Percentiles rank a stretch among this genome's conserved stretches.
phyloP scores from a whole-genome alignment of 78 protist species.

The Anaeramoeba ignava region DNA sequence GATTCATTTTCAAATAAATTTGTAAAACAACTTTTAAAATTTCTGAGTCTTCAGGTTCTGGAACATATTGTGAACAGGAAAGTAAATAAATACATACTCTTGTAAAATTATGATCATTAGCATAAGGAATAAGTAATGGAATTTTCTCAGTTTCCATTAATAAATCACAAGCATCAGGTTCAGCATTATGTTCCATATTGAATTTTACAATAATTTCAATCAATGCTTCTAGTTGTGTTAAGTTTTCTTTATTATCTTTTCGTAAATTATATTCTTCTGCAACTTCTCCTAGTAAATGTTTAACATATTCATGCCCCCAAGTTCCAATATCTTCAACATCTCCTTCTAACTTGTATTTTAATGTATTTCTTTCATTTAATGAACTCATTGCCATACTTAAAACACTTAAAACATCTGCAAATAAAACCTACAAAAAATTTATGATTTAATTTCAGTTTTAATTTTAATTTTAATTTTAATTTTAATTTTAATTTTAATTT shows the following conservation, averaged over 20 bases:
- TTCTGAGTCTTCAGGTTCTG: conserved; percentile 62
- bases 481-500: no score
- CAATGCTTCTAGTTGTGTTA: conserved; percentile 9
- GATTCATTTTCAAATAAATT: neutral
- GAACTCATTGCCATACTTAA: conserved; percentile 74
- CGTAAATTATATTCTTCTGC: conserved; percentile 42
- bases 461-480: no score
- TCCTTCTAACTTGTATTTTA: conserved; percentile 60
- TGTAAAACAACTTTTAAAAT: conserved; percentile 26
- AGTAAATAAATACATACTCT: conserved; percentile 70
- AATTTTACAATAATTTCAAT: conserved; percentile 70
- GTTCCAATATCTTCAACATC: conserved; percentile 37
- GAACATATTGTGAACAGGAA: conserved; percentile 51
- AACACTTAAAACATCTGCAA: conserved; percentile 78
- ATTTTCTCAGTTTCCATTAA: conserved; percentile 50
- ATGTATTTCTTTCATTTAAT: conserved; percentile 30
- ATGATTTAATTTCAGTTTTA: no score
- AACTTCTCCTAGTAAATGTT: conserved; percentile 56
- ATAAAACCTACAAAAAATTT: conserved; percentile 21
- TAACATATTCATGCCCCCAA: conserved; percentile 94
- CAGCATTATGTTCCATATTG: conserved; percentile 73
- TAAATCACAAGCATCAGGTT: conserved; percentile 89
- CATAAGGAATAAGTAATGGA: conserved; percentile 5
- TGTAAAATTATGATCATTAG: conserved; percentile 48
- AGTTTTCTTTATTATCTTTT: conserved; percentile 17